Evolutionary conservation across 805 yeast genomes (phyloP).

Genomic region (Candida sithepensis): DNA sequence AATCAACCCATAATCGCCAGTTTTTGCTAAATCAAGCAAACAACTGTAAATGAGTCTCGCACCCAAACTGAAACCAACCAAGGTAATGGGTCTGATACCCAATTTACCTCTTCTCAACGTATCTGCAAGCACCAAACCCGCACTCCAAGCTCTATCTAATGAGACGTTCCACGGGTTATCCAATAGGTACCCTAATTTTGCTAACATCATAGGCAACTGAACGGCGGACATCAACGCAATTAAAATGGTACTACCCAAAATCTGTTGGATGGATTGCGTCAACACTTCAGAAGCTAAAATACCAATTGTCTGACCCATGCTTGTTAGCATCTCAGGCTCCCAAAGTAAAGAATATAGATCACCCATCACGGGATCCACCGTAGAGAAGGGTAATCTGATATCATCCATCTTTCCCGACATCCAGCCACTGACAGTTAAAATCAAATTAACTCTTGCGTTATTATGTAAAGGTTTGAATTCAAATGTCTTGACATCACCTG

Average conservation of each 20-base stretch:
- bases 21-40: slow-evolving; percentile 74
- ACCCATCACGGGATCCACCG: slow-evolving; percentile 97
- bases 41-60: slow-evolving; percentile 91
- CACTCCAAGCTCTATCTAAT: slow-evolving; percentile 94
- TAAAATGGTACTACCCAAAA: slow-evolving; percentile 85
- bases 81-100: slow-evolving; percentile 88
- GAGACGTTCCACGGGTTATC: slow-evolving; percentile 99
- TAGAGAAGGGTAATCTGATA: slow-evolving; percentile 91
- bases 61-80: slow-evolving; percentile 92
- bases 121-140: slow-evolving; percentile 89
- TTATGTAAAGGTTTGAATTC: slow-evolving; percentile 92
- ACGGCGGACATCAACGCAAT: slow-evolving; percentile 90
- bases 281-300: slow-evolving; percentile 92
- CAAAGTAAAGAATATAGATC: slow-evolving; percentile 87
- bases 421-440: slow-evolving; percentile 95
- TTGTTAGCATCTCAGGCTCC: slow-evolving; percentile 97
- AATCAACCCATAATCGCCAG: slow-evolving; percentile 82
- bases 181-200: slow-evolving; percentile 81
- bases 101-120: slow-evolving; percentile 81
- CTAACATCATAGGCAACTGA: slow-evolving; percentile 86
- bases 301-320: slow-evolving; percentile 94
- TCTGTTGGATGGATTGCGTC: slow-evolving; percentile 91
- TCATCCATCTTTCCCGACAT: slow-evolving; percentile 94
- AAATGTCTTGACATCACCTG: slow-evolving; percentile 90
- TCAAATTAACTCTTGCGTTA: slow-evolving; percentile 80